These are phyloP conservation scores for Cladophialophora exuberans DNA, from an alignment of 2,329 filamentous ascomycete genomes.

Conservation along the genomic window DNA sequence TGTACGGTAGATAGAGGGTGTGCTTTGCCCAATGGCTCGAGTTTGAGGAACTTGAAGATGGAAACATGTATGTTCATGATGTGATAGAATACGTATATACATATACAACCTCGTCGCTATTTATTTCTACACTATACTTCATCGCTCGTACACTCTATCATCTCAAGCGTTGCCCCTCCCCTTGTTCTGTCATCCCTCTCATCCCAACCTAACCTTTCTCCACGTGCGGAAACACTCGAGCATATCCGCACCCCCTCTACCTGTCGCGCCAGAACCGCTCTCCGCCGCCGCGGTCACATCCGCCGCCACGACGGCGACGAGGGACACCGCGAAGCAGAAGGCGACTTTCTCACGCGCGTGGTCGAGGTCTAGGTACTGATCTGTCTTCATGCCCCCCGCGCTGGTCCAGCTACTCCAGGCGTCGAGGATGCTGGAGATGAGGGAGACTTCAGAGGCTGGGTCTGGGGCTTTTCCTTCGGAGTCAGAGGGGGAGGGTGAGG, in stretches of 20 bases:
- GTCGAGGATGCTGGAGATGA: constrained; percentile 36
- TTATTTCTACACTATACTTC: too few species aligned
- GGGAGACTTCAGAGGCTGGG: too few species aligned
- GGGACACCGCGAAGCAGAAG: constrained; percentile 36
- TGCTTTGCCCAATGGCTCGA: too few species aligned
- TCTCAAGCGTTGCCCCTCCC: too few species aligned
- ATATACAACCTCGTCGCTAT: too few species aligned
- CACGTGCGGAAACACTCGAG: constrained; percentile 37
- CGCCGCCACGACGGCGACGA: constrained; percentile 33
- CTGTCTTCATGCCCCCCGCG: constrained; percentile 35
- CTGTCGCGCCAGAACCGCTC: constrained; percentile 10
- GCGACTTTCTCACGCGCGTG: constrained; percentile 30
- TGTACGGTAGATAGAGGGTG: too few species aligned
- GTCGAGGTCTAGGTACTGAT: constrained; percentile 33
- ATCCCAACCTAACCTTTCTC: constrained; percentile 38
- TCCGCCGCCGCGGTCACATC: constrained; percentile 25
- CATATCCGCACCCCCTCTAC: constrained; percentile 36
- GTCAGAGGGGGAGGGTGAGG: too few species aligned
- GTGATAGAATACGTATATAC: too few species aligned
- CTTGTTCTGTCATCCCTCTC: not conserved
- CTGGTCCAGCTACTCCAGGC: constrained; percentile 36
- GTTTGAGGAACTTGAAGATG: too few species aligned
- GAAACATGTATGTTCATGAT: too few species aligned
- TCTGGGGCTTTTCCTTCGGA: too few species aligned
- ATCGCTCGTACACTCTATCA: too few species aligned